These are phyloP conservation scores for Geosmithia morbida DNA, from an alignment of 2,329 filamentous ascomycete genomes.

Conservation along the genomic window DNA sequence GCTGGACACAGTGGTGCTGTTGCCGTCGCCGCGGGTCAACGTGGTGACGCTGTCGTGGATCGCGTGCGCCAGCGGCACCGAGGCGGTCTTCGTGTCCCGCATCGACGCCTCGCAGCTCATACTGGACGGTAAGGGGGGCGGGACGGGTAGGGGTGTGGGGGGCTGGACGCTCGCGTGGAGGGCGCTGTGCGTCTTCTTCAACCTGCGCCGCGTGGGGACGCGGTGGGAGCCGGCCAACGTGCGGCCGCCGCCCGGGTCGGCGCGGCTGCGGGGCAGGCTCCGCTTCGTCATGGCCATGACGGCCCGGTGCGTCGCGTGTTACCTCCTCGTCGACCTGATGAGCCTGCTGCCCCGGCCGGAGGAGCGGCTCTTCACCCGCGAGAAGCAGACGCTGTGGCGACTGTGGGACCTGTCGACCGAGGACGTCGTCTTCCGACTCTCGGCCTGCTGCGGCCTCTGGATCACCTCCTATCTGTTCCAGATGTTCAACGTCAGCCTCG, in stretches of 20 bases:
- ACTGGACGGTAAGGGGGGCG: not conserved
- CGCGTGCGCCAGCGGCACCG: not conserved
- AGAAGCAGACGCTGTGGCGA: slow-evolving; percentile 2
- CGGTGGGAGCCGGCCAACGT: slow-evolving; percentile 1
- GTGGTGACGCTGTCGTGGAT: not conserved
- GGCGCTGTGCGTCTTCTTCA: slow-evolving; percentile 3
- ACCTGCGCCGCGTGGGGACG: slow-evolving; percentile 3
- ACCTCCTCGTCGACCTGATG: slow-evolving; percentile 1
- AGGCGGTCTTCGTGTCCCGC: not conserved
- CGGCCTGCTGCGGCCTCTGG: not conserved
- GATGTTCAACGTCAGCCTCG: not conserved
- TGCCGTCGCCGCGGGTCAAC: not conserved
- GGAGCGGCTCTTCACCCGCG: not conserved
- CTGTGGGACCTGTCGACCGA: slow-evolving; percentile 2
- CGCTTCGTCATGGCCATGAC: slow-evolving; percentile 1
- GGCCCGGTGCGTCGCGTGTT: not conserved
- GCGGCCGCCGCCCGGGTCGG: not conserved
- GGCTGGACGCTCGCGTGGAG: not conserved
- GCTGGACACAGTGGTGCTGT: not conserved
- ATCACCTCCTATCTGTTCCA: not conserved
- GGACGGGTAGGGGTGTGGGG: not conserved
- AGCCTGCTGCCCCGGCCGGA: slow-evolving; percentile 2
- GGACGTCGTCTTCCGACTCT: slow-evolving; percentile 2
- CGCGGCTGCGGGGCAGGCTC: not conserved
- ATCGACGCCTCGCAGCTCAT: not conserved